These are phyloP conservation scores for Mycena olivaceomarginata DNA, from an alignment of 768 basidiomycete genomes.

Conservation along the genomic window DNA sequence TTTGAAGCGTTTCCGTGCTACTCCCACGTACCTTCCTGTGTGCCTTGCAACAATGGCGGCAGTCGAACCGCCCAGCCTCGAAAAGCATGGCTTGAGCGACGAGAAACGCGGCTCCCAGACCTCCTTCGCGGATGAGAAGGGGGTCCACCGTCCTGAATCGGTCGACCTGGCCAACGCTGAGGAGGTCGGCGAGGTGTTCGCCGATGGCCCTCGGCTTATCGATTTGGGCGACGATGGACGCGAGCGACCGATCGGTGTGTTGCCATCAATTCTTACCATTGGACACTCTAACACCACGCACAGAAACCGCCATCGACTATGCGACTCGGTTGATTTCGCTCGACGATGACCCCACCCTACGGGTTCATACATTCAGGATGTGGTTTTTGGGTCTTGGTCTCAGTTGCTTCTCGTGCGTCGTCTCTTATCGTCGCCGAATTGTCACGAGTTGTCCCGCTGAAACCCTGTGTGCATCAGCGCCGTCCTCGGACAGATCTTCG, in stretches of 20 bases:
- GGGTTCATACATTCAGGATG: slow-evolving; percentile 65
- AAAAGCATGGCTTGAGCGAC: slow-evolving; percentile 23
- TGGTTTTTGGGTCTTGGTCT: slow-evolving; percentile 68
- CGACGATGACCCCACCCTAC: slow-evolving; percentile 62
- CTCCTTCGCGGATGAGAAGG: slow-evolving; percentile 40
- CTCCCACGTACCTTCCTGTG: slow-evolving; percentile 32
- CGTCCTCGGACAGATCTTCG: slow-evolving; percentile 62
- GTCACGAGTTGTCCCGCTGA: no score
- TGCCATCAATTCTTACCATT: background rate
- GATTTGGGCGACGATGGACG: slow-evolving; percentile 61
- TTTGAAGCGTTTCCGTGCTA: slow-evolving; percentile 34
- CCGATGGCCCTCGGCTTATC: slow-evolving; percentile 53
- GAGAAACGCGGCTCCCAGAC: slow-evolving; percentile 35
- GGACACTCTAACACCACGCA: background rate
- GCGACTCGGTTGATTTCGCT: slow-evolving; percentile 61
- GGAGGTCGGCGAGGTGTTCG: slow-evolving; percentile 50
- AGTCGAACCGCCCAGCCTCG: slow-evolving; percentile 39
- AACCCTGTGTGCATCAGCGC: slow-evolving; percentile 43
- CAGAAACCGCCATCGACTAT: slow-evolving; percentile 58
- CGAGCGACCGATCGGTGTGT: slow-evolving; percentile 60
- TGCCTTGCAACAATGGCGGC: slow-evolving; percentile 36
- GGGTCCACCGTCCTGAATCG: slow-evolving; percentile 17
- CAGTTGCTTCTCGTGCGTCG: slow-evolving; percentile 58
- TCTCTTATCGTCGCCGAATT: background rate
- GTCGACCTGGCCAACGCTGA: slow-evolving; percentile 38